Evolutionary conservation across 352 stramenopile species (phyloP), one percentile per base, ranked within the genome.

Genomic region (Blastocystis sp.): DNA sequence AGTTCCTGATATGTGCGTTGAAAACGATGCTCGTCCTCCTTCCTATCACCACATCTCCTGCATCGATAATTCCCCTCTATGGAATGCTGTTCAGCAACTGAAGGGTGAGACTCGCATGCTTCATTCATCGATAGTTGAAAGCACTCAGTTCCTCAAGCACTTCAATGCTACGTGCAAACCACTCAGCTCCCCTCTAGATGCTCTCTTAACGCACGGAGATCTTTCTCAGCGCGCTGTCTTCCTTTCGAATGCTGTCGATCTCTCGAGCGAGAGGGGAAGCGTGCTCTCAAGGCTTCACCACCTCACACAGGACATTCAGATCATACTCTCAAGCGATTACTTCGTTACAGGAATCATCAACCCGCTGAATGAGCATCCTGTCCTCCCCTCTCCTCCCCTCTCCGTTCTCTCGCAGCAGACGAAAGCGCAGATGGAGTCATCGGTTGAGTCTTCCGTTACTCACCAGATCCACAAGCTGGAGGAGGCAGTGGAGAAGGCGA

Each of bases 261-360:
- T 53, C 24, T 26, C 73, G 50, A 13, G n/a, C 5, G 39, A 64
- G 34, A 41, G 47, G n/a, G 54, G 63, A 34, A 85, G 24, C 9
- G 37, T 85, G 39, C 37, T 68, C 9, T 39, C 26, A 13, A 50
- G 73, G 9, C 26, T 85, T 37, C 24, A 41, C 1, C 73, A 50
- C 7, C 43, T 85, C 0, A n/a, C 11, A 18, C 34, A 68, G 1
- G 50, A 85, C 30, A 39, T 85, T 55, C 26, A 30, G 18, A 68
- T 18, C 50, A 34, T 85, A 34, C 20, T 53, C 18, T 43, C 50
- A 24, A n/a, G n/a, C 13, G 73, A 85, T 45, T 7, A 50, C 2
- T 85, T 85, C 55, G 73, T 85, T 5, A 68, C 50, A 26, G 73
- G 73, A 7, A 65, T 85, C 34, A 53, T 85, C 20, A 85, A 85